Evolutionary conservation across 2,329 filamentous ascomycete genomes (phyloP), one percentile per base, ranked within the genome.

Genomic region (Ampelomyces quisqualis): DNA sequence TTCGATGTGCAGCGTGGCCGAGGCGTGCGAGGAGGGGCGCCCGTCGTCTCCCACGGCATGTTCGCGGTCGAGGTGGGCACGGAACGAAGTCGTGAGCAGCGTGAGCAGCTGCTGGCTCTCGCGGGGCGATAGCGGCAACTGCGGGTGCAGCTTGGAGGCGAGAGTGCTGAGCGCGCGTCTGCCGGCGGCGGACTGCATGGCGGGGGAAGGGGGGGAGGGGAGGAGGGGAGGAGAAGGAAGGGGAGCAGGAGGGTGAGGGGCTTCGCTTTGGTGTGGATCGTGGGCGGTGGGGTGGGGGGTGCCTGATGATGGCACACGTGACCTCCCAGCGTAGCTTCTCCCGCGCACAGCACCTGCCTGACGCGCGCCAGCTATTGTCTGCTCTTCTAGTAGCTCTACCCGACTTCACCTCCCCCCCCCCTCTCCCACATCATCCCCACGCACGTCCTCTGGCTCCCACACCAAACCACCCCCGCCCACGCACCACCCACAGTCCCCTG

Each of bases 21-120:
- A 54, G 28, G 56, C 59, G 14, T 66, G 62, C 5, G 70, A 72
- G 3, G 71, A 71, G 6, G 57, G 38, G 38, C 14, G 7, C 14
- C 28, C 13, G 22, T 37, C n/a, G 19, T 20, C 2, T 38, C 33
- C 7, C 9, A 59, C 21, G 21, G 75, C 77, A 65, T 84, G 77
- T 43, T 78, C 75, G 38, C 70, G 73, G 55, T 85, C 81, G 28
- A 86, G 74, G 43, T 84, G 80, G 34, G 75, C 71, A 51, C 80
- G 75, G 62, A 86, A 86, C 9, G 81, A 84, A 27, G 73, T 75
- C 15, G 80, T 84, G 49, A 86, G 74, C 14, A 81, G 71, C 38
- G 71, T 74, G 27, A 85, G 73, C 6, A 86, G 70, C 53, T 80
- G 76, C 47, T 79, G 71, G 11, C 77, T 81, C 55, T 85, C 79